phyloP scores from a whole-genome alignment of 2,329 filamentous ascomycete species.

The Leptographium flavum region DNA sequence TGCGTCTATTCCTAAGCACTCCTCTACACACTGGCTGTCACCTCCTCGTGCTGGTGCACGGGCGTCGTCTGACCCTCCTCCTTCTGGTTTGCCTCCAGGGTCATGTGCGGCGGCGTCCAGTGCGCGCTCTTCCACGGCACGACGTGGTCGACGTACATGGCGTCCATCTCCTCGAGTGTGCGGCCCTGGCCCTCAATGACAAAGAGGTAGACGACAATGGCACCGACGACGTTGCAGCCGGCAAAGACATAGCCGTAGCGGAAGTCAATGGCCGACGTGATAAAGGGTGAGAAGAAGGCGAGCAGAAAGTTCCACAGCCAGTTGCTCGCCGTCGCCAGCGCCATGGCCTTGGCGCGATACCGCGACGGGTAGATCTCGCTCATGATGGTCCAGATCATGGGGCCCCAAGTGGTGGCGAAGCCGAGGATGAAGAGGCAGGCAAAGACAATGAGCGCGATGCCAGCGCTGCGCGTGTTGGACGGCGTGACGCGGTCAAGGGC shows the following conservation, averaged over 20 bases:
- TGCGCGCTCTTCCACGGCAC: slow-evolving; percentile 4
- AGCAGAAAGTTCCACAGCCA: slow-evolving; percentile 48
- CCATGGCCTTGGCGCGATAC: slow-evolving; percentile 11
- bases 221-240: slow-evolving; percentile 1
- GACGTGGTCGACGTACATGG: slow-evolving; percentile 28
- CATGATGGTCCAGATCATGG: slow-evolving; percentile 13
- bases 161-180: slow-evolving; percentile 67
- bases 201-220: slow-evolving; percentile 43
- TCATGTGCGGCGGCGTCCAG: neutral
- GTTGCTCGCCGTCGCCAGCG: slow-evolving; percentile 23
- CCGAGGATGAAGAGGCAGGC: slow-evolving; percentile 62
- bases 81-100: too few species aligned
- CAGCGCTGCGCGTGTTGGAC: slow-evolving; percentile 26
- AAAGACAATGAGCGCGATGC: slow-evolving; percentile 56
- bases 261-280: slow-evolving; percentile 49
- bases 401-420: slow-evolving; percentile 34
- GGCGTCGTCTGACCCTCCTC: too few species aligned
- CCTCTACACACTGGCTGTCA: too few species aligned
- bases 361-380: slow-evolving; percentile 12
- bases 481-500: slow-evolving; percentile 23
- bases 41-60: too few species aligned
- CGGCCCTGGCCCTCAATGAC: slow-evolving; percentile 84
- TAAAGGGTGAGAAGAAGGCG: slow-evolving; percentile 6
- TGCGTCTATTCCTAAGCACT: too few species aligned
- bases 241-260: slow-evolving; percentile 48